phyloP scores from a whole-genome alignment of 129 eudicot genomes.

The Flaveria trinervia region DNA sequence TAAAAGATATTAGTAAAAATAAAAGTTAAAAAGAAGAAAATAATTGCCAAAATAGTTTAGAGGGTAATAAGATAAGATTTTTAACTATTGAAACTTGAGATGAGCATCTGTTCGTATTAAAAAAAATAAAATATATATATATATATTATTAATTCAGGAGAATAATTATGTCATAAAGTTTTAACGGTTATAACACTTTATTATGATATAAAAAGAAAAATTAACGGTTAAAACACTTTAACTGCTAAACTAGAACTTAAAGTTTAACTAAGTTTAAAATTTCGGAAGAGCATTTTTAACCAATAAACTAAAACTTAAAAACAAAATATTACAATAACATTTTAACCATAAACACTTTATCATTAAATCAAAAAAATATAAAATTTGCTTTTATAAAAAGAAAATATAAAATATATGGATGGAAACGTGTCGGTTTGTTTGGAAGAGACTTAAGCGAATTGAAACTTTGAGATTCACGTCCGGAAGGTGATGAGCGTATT shows the following conservation, averaged over 20 bases:
- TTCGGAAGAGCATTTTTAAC: neutral
- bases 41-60: neutral
- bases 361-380: neutral
- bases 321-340: too few relatives aligned
- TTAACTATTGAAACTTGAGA: neutral
- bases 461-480: constrained; percentile 28
- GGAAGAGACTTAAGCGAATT: constrained; percentile 27
- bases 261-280: too few relatives aligned
- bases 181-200: too few relatives aligned
- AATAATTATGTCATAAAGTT: too few relatives aligned
- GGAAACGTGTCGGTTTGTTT: constrained; percentile 34
- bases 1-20: neutral
- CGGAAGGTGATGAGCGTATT: constrained; percentile 25
- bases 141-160: too few relatives aligned
- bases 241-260: too few relatives aligned
- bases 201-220: too few relatives aligned
- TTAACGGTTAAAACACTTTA: too few relatives aligned
- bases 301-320: neutral
- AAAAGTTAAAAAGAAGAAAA: neutral
- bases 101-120: neutral
- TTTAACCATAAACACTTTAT: neutral
- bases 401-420: neutral
- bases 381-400: neutral
- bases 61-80: neutral
- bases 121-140: too few relatives aligned